Base-by-base conservation (phyloP, 306 rosid species). In the Spatholobus suberectus region DNA sequence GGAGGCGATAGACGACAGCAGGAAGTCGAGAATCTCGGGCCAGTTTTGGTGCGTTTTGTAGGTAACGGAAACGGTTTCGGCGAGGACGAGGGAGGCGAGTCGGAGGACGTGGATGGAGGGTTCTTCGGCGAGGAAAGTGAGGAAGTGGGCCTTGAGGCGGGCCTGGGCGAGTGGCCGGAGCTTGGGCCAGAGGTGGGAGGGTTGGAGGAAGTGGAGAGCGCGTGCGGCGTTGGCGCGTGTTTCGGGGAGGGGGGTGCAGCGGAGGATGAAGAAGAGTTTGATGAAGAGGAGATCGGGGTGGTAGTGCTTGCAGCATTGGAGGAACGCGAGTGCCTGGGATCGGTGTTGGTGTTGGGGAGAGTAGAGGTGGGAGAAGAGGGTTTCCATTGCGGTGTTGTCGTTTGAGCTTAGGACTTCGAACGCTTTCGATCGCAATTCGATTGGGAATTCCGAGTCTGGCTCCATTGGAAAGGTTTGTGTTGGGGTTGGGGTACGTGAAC, bases 221-320 rank as follows among this genome's bases (percentile, higher is more conserved):
- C 83, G 83, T 51, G 84, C 80, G 35, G 89, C 85, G 46, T 82
- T 27, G 54, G 83, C 38, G 35, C 90, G 89, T 0, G 87, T 79
- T 40, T 59, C 13, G 13, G 10, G 18, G 3, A 29, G 2, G 0
- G 83, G 20, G 15, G 58, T 5, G 49, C 62, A 63, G 1, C 79
- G 73, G 1, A 82, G 40, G 38, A 79, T 81, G 81, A 70, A 85
- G 57, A 68, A 75, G 59, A 88, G 89, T 24, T 85, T 88, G 75
- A 85, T 75, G 76, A 88, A 70, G 70, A 88, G 85, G 24, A 85
- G 66, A 55, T 85, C 79, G 0, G 90, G 89, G 79, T 78, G 78
- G 71, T 75, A 83, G 11, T 70, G 67, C 43, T 70, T 85, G 72
- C 78, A 82, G 73, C 89, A 88, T 69, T 82, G 75, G 24, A 88